Evolutionary conservation across 805 yeast genomes (phyloP).

Genomic region (Kazachstania taianensis): DNA sequence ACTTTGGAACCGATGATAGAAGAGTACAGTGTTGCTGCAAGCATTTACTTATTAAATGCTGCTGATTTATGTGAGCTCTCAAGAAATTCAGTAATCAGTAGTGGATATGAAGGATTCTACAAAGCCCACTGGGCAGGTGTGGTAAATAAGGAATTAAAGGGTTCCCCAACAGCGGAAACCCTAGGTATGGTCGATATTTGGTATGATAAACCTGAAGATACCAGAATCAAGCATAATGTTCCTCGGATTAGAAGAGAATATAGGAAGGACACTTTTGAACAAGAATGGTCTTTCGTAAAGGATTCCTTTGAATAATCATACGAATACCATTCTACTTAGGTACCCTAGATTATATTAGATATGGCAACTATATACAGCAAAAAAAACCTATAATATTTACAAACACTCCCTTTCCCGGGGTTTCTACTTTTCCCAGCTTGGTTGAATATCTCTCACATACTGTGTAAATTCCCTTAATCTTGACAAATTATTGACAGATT

Average conservation of each 20-base stretch:
- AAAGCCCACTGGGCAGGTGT: slow-evolving; percentile 29
- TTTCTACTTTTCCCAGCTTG: slow-evolving; percentile 26
- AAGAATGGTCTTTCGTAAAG: slow-evolving; percentile 23
- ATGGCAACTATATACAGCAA: neutral
- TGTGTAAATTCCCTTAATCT: slow-evolving; percentile 20
- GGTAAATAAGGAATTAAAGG: slow-evolving; percentile 4
- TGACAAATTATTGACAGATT: slow-evolving; percentile 7
- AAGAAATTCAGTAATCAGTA: slow-evolving; percentile 21
- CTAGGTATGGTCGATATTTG: slow-evolving; percentile 21
- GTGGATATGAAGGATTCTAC: slow-evolving; percentile 27
- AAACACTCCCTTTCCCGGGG: neutral
- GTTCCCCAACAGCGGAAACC: slow-evolving; percentile 10
- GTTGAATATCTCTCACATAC: slow-evolving; percentile 28
- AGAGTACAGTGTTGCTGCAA: slow-evolving; percentile 30
- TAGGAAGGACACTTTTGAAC: slow-evolving; percentile 19
- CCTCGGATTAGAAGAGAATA: slow-evolving; percentile 22
- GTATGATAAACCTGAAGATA: slow-evolving; percentile 23
- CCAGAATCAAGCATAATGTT: slow-evolving; percentile 26
- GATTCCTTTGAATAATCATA: slow-evolving; percentile 5
- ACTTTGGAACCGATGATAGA: slow-evolving; percentile 27
- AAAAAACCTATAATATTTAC: neutral
- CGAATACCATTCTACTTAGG: neutral
- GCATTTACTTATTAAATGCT: slow-evolving; percentile 25
- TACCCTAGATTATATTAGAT: neutral
- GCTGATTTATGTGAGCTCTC: slow-evolving; percentile 28